These are phyloP conservation scores for Magnusiomyces suaveolens DNA, from an alignment of 1,139 yeast genomes.

Conservation along the genomic window DNA sequence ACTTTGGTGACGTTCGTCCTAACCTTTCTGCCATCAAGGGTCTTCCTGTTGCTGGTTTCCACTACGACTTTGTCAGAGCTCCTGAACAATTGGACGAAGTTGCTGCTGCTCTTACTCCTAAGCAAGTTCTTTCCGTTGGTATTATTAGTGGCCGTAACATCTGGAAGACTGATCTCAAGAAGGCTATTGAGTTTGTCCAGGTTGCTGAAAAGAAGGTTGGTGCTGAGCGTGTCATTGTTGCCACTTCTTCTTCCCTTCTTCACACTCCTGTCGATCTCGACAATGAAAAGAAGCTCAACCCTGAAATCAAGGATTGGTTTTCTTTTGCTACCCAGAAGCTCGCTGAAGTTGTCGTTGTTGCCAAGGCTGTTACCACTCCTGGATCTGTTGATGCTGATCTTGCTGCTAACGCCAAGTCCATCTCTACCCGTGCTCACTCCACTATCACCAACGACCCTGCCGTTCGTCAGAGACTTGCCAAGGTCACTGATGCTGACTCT, in stretches of 20 bases:
- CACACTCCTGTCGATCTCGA: conserved; percentile 97
- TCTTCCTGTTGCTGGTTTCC: conserved; percentile 90
- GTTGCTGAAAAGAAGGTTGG: conserved; percentile 81
- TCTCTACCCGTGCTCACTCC: conserved; percentile 78
- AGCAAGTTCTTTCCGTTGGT: conserved; percentile 89
- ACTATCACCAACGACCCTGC: conserved; percentile 82
- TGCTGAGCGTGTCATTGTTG: conserved; percentile 75
- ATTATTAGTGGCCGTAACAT: conserved; percentile 97
- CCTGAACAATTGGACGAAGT: conserved; percentile 93
- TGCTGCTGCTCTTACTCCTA: conserved; percentile 48
- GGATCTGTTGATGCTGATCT: conserved; percentile 53
- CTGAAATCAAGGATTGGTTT: conserved; percentile 93
- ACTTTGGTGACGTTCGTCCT: conserved; percentile 98
- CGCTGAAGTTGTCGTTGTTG: conserved; percentile 78
- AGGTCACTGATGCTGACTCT: conserved; percentile 55
- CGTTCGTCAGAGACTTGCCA: conserved; percentile 79
- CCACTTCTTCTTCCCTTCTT: conserved; percentile 91
- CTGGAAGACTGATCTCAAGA: conserved; percentile 92
- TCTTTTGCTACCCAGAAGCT: conserved; percentile 96
- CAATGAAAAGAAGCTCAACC: conserved; percentile 81
- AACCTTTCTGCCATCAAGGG: conserved; percentile 80
- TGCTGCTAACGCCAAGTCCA: conserved; percentile 77
- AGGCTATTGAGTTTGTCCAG: conserved; percentile 71
- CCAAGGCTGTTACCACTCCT: conserved; percentile 71
- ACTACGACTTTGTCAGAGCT: conserved; percentile 91